phyloP scores from a whole-genome alignment of 495 filamentous ascomycete species.

The Trichoderma erinaceum region DNA sequence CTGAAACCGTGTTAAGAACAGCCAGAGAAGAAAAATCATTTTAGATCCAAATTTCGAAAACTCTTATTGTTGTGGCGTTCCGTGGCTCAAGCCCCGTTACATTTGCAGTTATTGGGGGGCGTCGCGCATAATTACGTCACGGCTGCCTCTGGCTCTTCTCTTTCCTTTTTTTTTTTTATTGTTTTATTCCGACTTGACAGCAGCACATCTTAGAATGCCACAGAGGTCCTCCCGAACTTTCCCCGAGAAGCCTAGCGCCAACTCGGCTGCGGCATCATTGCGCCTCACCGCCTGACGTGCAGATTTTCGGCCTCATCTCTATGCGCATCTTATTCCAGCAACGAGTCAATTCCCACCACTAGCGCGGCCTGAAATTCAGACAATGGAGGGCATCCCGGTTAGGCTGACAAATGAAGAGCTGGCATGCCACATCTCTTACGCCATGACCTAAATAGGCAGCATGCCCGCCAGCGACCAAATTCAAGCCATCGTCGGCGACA shows the following conservation, averaged over 20 bases:
- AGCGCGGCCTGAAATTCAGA: not conserved
- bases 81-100: not conserved
- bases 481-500: not conserved
- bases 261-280: not conserved
- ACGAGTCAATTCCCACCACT: constrained; percentile 10
- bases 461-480: not conserved
- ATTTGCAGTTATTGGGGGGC: not conserved
- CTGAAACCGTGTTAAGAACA: not conserved
- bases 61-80: not conserved
- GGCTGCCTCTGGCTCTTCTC: not conserved
- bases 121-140: not conserved
- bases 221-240: not conserved
- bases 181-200: too few species aligned
- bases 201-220: not conserved
- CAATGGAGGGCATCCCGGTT: not conserved
- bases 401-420: constrained; percentile 6
- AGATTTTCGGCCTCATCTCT: constrained; percentile 8
- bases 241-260: not conserved
- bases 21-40: not conserved
- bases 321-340: not conserved
- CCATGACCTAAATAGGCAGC: constrained; percentile 6
- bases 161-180: too few species aligned
- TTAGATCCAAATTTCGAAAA: not conserved
- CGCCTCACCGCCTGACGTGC: constrained; percentile 14
- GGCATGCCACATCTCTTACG: not conserved